phyloP scores from a whole-genome alignment of 768 basidiomycete species.

The Collybia nuda region DNA sequence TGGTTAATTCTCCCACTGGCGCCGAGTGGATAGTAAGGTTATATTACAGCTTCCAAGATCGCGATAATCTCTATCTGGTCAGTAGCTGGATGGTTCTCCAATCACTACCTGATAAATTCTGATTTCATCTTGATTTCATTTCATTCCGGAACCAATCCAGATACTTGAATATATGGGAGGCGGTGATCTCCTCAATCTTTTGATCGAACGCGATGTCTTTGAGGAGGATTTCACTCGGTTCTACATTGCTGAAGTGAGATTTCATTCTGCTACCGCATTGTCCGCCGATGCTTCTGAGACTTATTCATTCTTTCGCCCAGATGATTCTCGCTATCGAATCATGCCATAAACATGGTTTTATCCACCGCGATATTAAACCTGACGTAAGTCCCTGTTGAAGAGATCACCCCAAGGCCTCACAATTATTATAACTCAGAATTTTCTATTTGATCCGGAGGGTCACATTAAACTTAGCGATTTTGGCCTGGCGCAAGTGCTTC shows the following conservation, averaged over 20 bases:
- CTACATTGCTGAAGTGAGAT: conserved; percentile 86
- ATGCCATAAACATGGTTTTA: conserved; percentile 93
- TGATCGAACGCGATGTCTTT: conserved; percentile 90
- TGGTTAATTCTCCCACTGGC: conserved; percentile 68
- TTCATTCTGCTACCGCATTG: conserved; percentile 8
- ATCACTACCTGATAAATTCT: conserved; percentile 7
- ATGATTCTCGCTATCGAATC: conserved; percentile 94
- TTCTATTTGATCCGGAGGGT: conserved; percentile 90
- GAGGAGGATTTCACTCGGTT: conserved; percentile 91
- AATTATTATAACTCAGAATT: conserved; percentile 60
- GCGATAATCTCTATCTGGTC: conserved; percentile 93
- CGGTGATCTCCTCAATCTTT: conserved; percentile 92
- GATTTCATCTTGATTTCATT: conserved; percentile 61
- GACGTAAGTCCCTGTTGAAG: conserved; percentile 54
- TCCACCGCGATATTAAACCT: conserved; percentile 97
- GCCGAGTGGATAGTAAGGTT: conserved; percentile 95
- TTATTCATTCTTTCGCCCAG: conserved; percentile 35
- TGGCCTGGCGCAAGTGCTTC: conserved; percentile 80
- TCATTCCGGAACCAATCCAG: conserved; percentile 41
- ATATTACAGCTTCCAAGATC: conserved; percentile 93
- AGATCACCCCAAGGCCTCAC: conserved; percentile 15
- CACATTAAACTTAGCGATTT: conserved; percentile 97
- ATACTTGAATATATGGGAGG: conserved; percentile 95
- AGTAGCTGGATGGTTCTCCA: conserved; percentile 43
- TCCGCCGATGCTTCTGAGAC: conserved; percentile 18